Evolutionary conservation across 2,329 filamentous ascomycete species (phyloP).

Genomic region (Coniochaeta sp.): DNA sequence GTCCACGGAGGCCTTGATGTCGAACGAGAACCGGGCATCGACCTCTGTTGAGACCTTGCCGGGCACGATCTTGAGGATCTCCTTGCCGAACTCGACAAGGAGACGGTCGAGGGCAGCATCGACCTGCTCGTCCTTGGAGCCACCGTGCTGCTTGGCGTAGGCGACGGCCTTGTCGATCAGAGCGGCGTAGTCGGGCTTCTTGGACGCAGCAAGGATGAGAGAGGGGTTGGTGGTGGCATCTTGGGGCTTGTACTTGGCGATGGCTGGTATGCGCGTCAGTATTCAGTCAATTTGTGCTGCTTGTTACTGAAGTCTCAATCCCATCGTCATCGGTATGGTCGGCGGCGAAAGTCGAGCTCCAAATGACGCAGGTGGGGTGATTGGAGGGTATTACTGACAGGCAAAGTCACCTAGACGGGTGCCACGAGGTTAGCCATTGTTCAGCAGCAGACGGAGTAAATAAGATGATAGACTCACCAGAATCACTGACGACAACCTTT

Average conservation of each 20-base stretch:
- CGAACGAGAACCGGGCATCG: slow-evolving; percentile 91
- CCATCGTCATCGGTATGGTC: neutral
- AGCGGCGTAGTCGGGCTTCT: slow-evolving; percentile 93
- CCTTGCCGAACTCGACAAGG: slow-evolving; percentile 94
- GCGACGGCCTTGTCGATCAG: slow-evolving; percentile 80
- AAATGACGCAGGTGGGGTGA: slow-evolving; percentile 2
- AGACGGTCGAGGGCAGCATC: slow-evolving; percentile 88
- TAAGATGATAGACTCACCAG: slow-evolving; percentile 56
- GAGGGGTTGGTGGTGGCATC: slow-evolving; percentile 99
- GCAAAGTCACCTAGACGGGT: slow-evolving; percentile 65
- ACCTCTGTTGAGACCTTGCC: slow-evolving; percentile 99
- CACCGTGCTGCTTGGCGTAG: slow-evolving; percentile 73
- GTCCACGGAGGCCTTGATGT: slow-evolving; percentile 82
- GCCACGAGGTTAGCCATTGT: slow-evolving; percentile 21
- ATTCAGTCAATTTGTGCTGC: neutral
- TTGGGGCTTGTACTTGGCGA: slow-evolving; percentile 99
- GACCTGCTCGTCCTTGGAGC: slow-evolving; percentile 70
- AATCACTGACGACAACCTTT: slow-evolving; percentile 88
- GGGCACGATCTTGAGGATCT: slow-evolving; percentile 94
- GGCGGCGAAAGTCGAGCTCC: neutral
- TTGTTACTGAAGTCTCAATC: slow-evolving; percentile 1
- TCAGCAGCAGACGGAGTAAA: slow-evolving; percentile 1
- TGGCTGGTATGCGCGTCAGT: slow-evolving; percentile 56
- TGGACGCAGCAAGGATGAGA: slow-evolving; percentile 93
- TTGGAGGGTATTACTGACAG: slow-evolving; percentile 45